A percentile compares a stretch with the other conserved stretches of the same genome.
Conservation (phyloP, 148 eudicot species). For the Gaultheria prostrata region DNA sequence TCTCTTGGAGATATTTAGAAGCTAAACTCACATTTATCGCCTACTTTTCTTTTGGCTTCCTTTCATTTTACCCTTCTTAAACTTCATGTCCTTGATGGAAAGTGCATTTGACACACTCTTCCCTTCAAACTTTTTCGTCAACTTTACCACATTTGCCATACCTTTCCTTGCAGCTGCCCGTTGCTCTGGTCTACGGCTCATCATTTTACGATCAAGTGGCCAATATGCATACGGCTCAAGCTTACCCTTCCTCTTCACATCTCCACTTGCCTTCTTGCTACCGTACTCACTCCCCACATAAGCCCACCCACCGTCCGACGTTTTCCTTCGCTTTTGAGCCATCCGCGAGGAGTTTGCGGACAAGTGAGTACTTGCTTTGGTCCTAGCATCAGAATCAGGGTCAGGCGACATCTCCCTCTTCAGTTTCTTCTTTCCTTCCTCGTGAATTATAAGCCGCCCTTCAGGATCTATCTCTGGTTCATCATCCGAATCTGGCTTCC, state of each 20-base stretch:
- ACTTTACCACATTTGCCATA: conserved; percentile 79
- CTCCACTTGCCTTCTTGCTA: conserved; percentile 85
- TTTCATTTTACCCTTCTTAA: conserved; percentile 44
- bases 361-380: conserved; percentile 40
- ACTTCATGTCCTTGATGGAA: conserved; percentile 31
- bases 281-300: conserved; percentile 80
- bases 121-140: conserved; percentile 82
- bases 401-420: conserved; percentile 39
- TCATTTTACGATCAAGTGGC: conserved; percentile 94
- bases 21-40: not conserved
- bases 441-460: conserved; percentile 66
- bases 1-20: not conserved
- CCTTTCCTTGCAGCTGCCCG: conserved; percentile 87
- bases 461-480: conserved; percentile 68
- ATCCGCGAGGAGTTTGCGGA: conserved; percentile 35
- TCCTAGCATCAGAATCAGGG: conserved; percentile 46
- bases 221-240: conserved; percentile 97
- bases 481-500: conserved; percentile 59
- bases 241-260: conserved; percentile 17
- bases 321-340: conserved; percentile 56
- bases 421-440: conserved; percentile 40
- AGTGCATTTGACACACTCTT: conserved; percentile 68
- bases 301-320: conserved; percentile 75
- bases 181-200: conserved; percentile 87
- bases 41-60: conserved; percentile 22